phyloP scores from a whole-genome alignment of 139 green algal species.

The Ettlia oleoabundans region DNA sequence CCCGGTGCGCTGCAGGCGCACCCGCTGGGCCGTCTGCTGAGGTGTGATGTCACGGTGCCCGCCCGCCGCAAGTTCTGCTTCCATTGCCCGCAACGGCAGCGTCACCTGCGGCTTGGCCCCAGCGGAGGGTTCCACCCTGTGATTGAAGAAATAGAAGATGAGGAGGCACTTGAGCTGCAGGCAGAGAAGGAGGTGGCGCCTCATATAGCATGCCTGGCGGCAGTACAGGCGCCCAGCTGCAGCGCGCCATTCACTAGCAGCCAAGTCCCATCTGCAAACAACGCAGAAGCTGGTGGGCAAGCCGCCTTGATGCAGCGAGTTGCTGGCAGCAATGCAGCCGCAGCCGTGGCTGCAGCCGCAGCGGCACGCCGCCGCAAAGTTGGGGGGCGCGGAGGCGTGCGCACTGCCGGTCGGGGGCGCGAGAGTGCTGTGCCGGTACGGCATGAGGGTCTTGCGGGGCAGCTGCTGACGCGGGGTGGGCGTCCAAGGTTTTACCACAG shows the following conservation, averaged over 20 bases:
- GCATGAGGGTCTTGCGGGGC: neutral
- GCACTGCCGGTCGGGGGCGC: too few relatives aligned
- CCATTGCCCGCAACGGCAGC: conserved; percentile 2
- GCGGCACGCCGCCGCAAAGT: too few relatives aligned
- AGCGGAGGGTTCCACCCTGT: neutral
- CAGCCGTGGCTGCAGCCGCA: too few relatives aligned
- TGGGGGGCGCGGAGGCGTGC: too few relatives aligned
- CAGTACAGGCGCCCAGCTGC: neutral
- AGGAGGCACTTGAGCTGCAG: neutral
- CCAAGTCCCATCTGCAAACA: too few relatives aligned
- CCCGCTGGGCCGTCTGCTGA: conserved; percentile 1
- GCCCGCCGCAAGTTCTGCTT: neutral
- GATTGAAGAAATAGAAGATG: neutral
- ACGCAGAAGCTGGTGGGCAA: too few relatives aligned
- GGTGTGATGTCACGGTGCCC: too few relatives aligned
- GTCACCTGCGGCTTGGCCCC: neutral
- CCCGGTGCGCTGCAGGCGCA: neutral
- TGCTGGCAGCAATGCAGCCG: too few relatives aligned
- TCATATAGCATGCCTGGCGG: neutral
- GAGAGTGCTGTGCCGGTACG: too few relatives aligned
- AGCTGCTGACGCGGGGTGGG: conserved; percentile 14
- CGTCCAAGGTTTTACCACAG: conserved; percentile 40
- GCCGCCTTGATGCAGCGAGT: too few relatives aligned
- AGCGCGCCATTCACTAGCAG: too few relatives aligned
- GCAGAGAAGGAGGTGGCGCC: neutral